Evolutionary conservation across 2,329 filamentous ascomycete genomes (phyloP).

Genomic region (Conoideocrella luteorostrata): DNA sequence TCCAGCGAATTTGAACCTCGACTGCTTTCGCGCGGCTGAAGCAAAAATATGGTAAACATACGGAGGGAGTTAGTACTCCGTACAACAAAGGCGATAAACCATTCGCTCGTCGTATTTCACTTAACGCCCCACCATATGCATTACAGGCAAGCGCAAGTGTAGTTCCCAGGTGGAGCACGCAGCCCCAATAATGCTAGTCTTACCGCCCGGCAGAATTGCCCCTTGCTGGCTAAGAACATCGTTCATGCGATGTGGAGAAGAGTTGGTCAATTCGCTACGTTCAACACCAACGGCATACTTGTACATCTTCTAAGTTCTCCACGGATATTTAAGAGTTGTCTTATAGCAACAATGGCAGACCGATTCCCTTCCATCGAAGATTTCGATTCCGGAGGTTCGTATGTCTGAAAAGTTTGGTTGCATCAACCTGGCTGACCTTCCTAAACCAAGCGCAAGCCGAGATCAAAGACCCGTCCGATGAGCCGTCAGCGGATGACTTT

Average conservation of each 20-base stretch:
- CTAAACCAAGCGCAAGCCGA: conserved; percentile 61
- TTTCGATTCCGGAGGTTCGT: conserved; percentile 60
- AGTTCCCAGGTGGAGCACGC: too few species aligned
- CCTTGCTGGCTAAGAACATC: too few species aligned
- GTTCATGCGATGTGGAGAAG: conserved; percentile 9
- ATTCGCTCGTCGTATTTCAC: background rate
- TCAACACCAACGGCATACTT: too few species aligned
- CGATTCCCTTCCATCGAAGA: conserved; percentile 75
- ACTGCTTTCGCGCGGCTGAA: too few species aligned
- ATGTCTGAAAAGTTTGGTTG: conserved; percentile 6
- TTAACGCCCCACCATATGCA: conserved; percentile 8
- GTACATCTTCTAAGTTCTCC: too few species aligned
- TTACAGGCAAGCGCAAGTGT: conserved; percentile 1
- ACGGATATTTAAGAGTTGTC: background rate
- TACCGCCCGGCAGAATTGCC: conserved; percentile 32
- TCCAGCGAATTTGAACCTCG: too few species aligned
- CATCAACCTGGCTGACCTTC: conserved; percentile 5
- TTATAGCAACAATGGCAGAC: conserved; percentile 58
- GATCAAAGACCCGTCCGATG: conserved; percentile 49
- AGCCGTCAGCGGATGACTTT: conserved; percentile 71
- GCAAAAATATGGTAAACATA: too few species aligned
- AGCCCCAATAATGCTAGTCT: conserved; percentile 5
- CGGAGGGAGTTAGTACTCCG: too few species aligned
- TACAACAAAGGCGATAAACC: too few species aligned
- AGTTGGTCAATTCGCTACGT: background rate